These are phyloP conservation scores for Wallacemonas sp. DNA, from an alignment of 208 protist species.

Conservation along the genomic window DNA sequence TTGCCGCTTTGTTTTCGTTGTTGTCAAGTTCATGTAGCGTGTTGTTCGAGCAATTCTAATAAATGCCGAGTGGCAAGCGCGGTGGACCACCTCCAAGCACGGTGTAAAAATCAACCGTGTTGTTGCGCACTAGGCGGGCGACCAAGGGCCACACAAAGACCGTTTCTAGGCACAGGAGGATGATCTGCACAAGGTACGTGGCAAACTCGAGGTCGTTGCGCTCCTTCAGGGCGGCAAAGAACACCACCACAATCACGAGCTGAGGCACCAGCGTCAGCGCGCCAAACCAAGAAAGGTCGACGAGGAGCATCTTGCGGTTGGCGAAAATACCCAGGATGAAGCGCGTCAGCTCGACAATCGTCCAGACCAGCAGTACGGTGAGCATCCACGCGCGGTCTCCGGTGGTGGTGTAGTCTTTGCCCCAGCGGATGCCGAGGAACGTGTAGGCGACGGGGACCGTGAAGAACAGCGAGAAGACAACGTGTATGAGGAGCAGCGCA, in stretches of 20 bases:
- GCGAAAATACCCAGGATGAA: slow-evolving; percentile 46
- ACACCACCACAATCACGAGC: slow-evolving; percentile 47
- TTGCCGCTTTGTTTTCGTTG: not conserved
- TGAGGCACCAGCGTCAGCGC: slow-evolving; percentile 58
- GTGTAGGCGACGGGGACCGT: slow-evolving; percentile 50
- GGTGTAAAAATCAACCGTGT: slow-evolving; percentile 78
- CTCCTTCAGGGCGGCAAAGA: slow-evolving; percentile 37
- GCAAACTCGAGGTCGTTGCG: slow-evolving; percentile 62
- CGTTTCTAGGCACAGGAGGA: slow-evolving; percentile 49
- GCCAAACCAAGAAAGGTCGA: slow-evolving; percentile 51
- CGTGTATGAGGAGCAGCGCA: slow-evolving; percentile 45
- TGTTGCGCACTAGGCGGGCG: slow-evolving; percentile 51
- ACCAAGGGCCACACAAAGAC: slow-evolving; percentile 23
- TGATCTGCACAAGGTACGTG: slow-evolving; percentile 60
- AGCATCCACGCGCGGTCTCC: slow-evolving; percentile 48
- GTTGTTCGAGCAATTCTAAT: not conserved
- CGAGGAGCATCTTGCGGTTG: slow-evolving; percentile 49
- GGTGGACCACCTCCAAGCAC: slow-evolving; percentile 25
- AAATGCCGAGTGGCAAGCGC: not conserved
- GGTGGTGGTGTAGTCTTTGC: slow-evolving; percentile 14
- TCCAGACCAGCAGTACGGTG: slow-evolving; percentile 50
- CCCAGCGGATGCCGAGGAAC: slow-evolving; percentile 44
- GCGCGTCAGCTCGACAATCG: slow-evolving; percentile 44
- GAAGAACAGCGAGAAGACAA: slow-evolving; percentile 58
- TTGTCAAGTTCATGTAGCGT: not conserved